phyloP scores from a whole-genome alignment of 2,329 filamentous ascomycete species.

The Beauveria varroae region DNA sequence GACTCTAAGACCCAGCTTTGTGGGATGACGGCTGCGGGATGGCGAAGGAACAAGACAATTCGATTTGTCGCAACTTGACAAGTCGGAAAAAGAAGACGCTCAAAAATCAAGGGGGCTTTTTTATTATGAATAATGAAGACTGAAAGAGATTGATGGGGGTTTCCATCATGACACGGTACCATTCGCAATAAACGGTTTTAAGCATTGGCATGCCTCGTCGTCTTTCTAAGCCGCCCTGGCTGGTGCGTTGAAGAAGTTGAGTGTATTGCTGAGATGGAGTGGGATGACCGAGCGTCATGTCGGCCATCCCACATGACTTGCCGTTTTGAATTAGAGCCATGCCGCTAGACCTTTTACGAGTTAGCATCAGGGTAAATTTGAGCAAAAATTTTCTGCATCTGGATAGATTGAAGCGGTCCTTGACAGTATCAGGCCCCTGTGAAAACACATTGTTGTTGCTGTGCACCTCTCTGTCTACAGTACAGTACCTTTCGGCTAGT shows the following conservation, averaged over 20 bases:
- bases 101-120: not conserved
- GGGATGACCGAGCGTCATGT: not conserved
- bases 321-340: not conserved
- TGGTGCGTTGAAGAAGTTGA: constrained; percentile 1
- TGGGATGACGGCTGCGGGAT: not conserved
- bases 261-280: not conserved
- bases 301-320: constrained; percentile 9
- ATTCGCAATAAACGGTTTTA: not conserved
- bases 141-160: not conserved
- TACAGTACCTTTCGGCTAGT: too few relatives aligned
- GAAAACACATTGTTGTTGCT: too few relatives aligned
- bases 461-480: too few relatives aligned
- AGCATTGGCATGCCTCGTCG: constrained; percentile 3
- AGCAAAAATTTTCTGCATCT: too few relatives aligned
- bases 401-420: too few relatives aligned
- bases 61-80: not conserved
- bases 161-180: not conserved
- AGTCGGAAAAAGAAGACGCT: not conserved
- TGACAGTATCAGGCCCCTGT: too few relatives aligned
- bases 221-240: constrained; percentile 8
- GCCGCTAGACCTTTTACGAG: not conserved
- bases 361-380: not conserved
- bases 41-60: not conserved
- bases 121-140: not conserved
- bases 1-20: not conserved